Percentiles rank a stretch among this genome's conserved stretches.
phyloP scores from a whole-genome alignment of 352 stramenopile genomes.

The Phytopythium aichiense region DNA sequence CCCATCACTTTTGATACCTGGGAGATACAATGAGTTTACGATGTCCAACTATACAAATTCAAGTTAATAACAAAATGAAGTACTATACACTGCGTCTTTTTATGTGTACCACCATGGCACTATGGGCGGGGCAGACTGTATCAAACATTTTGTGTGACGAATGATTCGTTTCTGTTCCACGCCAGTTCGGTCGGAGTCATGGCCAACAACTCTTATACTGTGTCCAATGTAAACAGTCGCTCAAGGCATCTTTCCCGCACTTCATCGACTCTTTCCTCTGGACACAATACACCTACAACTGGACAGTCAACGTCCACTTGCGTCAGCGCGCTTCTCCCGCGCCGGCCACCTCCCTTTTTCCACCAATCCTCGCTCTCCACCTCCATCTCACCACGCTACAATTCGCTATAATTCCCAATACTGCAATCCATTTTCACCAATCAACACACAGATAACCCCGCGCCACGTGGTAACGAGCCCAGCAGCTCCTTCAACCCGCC shows the following conservation, averaged over 20 bases:
- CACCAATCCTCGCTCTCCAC: not conserved
- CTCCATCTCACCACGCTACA: not conserved
- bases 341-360: not conserved
- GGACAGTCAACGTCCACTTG: constrained; percentile 1
- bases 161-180: not conserved
- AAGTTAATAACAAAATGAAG: no score
- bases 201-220: not conserved
- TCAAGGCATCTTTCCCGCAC: not conserved
- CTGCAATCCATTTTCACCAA: not conserved
- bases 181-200: not conserved
- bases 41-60: no score
- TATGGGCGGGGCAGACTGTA: no score
- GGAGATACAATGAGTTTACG: no score
- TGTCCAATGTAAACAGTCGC: not conserved
- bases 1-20: not conserved
- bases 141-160: not conserved
- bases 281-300: not conserved
- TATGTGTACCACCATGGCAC: no score
- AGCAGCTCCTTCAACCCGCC: constrained; percentile 5
- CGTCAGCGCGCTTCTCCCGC: not conserved
- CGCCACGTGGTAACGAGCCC: constrained; percentile 4
- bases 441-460: not conserved
- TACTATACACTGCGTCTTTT: no score
- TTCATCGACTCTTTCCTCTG: not conserved
- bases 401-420: not conserved